Evolutionary conservation across 371 early-diverging fungal genomes (phyloP).

Genomic region (Apophysomyces trapeziformis): DNA sequence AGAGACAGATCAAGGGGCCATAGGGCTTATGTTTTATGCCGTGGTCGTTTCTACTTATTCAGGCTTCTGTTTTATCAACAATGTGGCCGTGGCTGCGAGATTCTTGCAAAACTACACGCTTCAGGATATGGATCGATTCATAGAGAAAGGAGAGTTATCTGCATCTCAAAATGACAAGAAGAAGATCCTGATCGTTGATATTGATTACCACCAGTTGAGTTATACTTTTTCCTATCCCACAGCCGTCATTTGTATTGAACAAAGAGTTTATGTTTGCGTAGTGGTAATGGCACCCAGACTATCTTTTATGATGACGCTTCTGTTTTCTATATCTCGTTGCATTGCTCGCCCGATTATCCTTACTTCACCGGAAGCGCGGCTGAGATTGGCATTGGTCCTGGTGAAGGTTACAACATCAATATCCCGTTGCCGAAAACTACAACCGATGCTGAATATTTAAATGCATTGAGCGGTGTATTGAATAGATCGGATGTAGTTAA

Average conservation of each 20-base stretch:
- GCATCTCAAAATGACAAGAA: constrained; percentile 28
- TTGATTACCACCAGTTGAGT: constrained; percentile 71
- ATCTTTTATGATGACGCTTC: constrained; percentile 67
- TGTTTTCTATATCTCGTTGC: constrained; percentile 63
- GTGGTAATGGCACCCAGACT: constrained; percentile 76
- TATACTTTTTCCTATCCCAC: not conserved
- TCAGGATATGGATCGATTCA: constrained; percentile 27
- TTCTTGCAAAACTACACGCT: constrained; percentile 53
- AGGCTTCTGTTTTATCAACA: constrained; percentile 64
- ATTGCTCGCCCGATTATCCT: constrained; percentile 57
- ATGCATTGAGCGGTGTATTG: constrained; percentile 31
- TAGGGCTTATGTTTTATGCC: no score
- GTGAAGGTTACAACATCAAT: constrained; percentile 71
- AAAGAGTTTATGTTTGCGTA: constrained; percentile 15
- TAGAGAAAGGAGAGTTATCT: constrained; percentile 20
- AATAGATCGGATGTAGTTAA: constrained; percentile 32
- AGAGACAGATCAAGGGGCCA: not conserved
- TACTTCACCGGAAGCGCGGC: constrained; percentile 64
- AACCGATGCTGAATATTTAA: constrained; percentile 52
- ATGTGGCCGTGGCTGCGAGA: constrained; percentile 62
- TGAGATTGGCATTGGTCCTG: constrained; percentile 60
- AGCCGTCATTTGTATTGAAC: constrained; percentile 3
- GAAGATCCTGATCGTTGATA: constrained; percentile 56
- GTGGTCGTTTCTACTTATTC: no score
- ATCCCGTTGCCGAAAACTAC: constrained; percentile 60